Percentiles rank a stretch among this genome's conserved stretches.
These are phyloP conservation scores for Penicillium sp. DNA, from an alignment of 2,329 filamentous ascomycete genomes.

Conservation along the genomic window DNA sequence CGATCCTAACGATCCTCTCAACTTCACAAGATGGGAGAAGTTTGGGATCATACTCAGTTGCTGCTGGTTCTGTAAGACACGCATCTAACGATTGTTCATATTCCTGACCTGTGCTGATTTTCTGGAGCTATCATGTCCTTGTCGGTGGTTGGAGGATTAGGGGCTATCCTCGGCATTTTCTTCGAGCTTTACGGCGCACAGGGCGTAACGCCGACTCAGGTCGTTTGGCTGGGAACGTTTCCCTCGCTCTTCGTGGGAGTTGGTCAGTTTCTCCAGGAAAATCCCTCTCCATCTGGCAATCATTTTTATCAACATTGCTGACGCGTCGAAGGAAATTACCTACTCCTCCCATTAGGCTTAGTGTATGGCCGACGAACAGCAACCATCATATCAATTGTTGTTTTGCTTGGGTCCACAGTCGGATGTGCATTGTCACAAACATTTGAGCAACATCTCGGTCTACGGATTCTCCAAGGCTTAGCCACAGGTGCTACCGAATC, in stretches of 20 bases:
- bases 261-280: slow-evolving; percentile 24
- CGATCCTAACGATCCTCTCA: slow-evolving; percentile 30
- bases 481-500: slow-evolving; percentile 45
- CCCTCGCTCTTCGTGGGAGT: slow-evolving; percentile 45
- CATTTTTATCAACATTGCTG: neutral
- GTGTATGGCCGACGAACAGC: slow-evolving; percentile 43
- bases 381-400: slow-evolving; percentile 33
- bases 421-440: slow-evolving; percentile 36
- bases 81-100: too few relatives aligned
- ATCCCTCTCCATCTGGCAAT: neutral
- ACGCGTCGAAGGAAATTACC: slow-evolving; percentile 29
- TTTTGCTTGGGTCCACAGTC: slow-evolving; percentile 37
- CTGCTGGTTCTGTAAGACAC: slow-evolving; percentile 29
- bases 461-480: slow-evolving; percentile 40
- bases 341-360: slow-evolving; percentile 44
- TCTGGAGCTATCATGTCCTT: slow-evolving; percentile 29
- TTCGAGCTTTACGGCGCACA: slow-evolving; percentile 32
- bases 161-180: slow-evolving; percentile 38
- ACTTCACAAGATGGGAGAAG: slow-evolving; percentile 27
- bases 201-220: slow-evolving; percentile 29
- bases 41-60: slow-evolving; percentile 27
- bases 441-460: slow-evolving; percentile 40
- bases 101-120: neutral
- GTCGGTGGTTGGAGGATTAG: slow-evolving; percentile 28
- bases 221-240: slow-evolving; percentile 40